Conservation (phyloP, 163 green algal species). For the Volvox carteri region DNA sequence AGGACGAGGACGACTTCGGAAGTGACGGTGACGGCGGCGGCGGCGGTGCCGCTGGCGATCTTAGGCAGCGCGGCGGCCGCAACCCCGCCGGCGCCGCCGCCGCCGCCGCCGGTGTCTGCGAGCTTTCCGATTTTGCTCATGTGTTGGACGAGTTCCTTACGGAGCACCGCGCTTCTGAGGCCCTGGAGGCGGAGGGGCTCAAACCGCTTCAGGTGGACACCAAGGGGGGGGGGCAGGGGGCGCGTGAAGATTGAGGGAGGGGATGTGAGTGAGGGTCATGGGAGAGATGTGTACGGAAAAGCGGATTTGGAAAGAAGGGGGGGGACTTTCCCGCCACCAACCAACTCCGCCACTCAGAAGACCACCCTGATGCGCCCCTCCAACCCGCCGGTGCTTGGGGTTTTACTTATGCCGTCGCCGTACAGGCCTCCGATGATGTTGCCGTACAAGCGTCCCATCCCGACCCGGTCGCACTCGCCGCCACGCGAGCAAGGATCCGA, state of each 20-base stretch:
- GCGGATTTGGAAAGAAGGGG: too few species aligned
- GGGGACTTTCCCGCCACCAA: not conserved
- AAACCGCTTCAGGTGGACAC: slow-evolving; percentile 32
- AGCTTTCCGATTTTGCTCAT: slow-evolving; percentile 64
- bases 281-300: too few species aligned
- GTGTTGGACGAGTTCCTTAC: slow-evolving; percentile 79
- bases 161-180: slow-evolving; percentile 53
- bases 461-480: slow-evolving; percentile 38
- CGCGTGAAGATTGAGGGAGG: too few species aligned
- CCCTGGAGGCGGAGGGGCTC: slow-evolving; percentile 49
- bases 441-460: not conserved
- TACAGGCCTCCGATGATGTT: slow-evolving; percentile 32
- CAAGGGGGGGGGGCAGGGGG: too few species aligned
- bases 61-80: slow-evolving; percentile 29
- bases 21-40: not conserved
- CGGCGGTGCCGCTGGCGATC: slow-evolving; percentile 24
- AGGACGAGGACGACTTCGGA: slow-evolving; percentile 44
- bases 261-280: too few species aligned
- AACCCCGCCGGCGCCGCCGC: not conserved
- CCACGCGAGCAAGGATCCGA: not conserved
- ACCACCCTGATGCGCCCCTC: too few species aligned
- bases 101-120: slow-evolving; percentile 47
- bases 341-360: not conserved
- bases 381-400: too few species aligned
- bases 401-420: not conserved